Base-by-base conservation (phyloP, 2,329 filamentous ascomycete species). In the Geosmithia putterillii region DNA sequence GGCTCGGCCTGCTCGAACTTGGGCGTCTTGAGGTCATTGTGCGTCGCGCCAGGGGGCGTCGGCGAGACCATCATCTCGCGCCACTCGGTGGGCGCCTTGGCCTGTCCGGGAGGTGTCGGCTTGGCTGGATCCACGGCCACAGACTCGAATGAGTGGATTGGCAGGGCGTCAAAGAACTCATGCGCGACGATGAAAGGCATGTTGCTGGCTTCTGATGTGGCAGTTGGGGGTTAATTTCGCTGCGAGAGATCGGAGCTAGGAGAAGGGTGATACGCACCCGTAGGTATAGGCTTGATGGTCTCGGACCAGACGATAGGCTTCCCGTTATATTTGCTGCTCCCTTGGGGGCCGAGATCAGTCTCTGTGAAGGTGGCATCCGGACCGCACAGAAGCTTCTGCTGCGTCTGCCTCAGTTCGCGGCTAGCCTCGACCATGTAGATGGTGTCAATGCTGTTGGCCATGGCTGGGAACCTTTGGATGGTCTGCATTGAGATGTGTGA, bases 151-250 rank as follows among this genome's bases (percentile, higher is more conserved):
- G 86, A 81, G 60, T 98, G 89, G 52, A 98, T 95, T 28, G 92
- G 92, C 1, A 98, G 79, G 2, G 92, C 92, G 53, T 98, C 92
- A 65, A 98, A 98, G 70, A 98, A 96, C 59, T 98, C 92, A 60
- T 98, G 92, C 4, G 92, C 92, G 41, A 96, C 77, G 47, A 98
- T 94, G 61, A 96, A 94, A 1, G 92, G 90, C 19, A 81, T 85
- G 57, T 83, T 85, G 47, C 74, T 71, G 19, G 78, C 64, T 47
- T 76, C 79, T 81, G 51, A 19, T 18, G 9, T 20, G 22, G 15
- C n/a, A 19, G 17, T 43, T 45, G 40, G 51, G 15, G 45, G 21
- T 35, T 20, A 32, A 25, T 21, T 17, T 18, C 12, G n/a, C 7
- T 6, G 7, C 6, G 21, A 18, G 22, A 7, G 10, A 3, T 15